Base-by-base conservation (phyloP, 2,329 filamentous ascomycete genomes). In the Aspergillus ruber region DNA sequence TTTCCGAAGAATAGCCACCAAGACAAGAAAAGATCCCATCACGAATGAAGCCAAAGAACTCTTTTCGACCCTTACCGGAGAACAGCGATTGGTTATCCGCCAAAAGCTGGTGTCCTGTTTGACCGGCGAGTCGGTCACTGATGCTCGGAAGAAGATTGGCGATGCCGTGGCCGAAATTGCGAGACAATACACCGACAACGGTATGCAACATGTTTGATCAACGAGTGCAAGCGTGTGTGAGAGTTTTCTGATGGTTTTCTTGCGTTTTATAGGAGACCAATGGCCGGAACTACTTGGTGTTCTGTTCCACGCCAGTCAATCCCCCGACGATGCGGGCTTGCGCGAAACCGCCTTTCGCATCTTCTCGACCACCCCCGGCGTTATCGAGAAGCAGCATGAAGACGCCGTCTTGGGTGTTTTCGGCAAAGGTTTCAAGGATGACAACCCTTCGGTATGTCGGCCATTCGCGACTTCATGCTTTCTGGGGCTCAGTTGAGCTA, bases 101-200 rank as follows among this genome's bases (percentile, higher is more conserved):
- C 80, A 86, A 61, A 95, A 91, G 69, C 76, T 97, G 49, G 79
- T 97, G 38, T 81, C 90, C 62, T 83, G 82, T 45, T 76, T 96
- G 45, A 82, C 82, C 49, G 77, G 75, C 52, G 93, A 97, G 72
- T 74, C 80, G 18, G 81, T 86, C 52, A 80, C 83, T 52, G 76
- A 81, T 35, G 87, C 95, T 42, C 81, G 93, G 61, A 93, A 95
- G 74, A 98, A 98, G 72, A 87, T 97, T 65, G 93, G 90, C 59
- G 93, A 98, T 71, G 90, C 91, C n/a, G 87, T 97, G 52, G 93
- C 93, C 20, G 93, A 98, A 71, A 79, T 98, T 51, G 93, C 91
- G 40, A 83, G 93, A 62, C 90, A 98, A 73, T 96, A 96, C 71
- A 86, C 88, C 40, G 93, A 97, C 61, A 89, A 86, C 62, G 85